Percentiles rank a stretch among this genome's conserved stretches.
Conservation (phyloP, 805 yeast species). For the Candida coleopterorum region DNA sequence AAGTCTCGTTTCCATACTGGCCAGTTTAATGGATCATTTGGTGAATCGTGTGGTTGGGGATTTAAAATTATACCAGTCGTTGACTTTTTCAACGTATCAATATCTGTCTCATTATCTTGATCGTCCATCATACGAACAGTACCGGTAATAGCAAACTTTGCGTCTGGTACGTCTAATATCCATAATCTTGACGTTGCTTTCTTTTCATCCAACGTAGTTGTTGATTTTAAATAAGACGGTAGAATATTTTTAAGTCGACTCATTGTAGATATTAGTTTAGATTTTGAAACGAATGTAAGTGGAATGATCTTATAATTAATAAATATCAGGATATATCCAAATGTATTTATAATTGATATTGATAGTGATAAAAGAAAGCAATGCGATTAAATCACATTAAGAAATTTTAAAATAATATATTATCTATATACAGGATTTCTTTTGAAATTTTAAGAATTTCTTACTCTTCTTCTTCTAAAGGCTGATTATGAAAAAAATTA, state of each 20-base stretch:
- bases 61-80: conserved; percentile 45
- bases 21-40: conserved; percentile 67
- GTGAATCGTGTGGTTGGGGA: conserved; percentile 61
- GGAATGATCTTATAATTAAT: too few species aligned
- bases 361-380: too few species aligned
- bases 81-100: conserved; percentile 37
- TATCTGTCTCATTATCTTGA: conserved; percentile 13
- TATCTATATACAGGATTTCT: too few species aligned
- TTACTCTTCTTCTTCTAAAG: too few species aligned
- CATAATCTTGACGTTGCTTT: background rate
- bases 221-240: background rate
- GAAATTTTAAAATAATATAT: too few species aligned
- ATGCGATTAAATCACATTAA: too few species aligned
- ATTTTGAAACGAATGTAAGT: too few species aligned
- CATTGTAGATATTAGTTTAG: too few species aligned
- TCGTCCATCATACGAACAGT: conserved; percentile 37
- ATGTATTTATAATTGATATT: too few species aligned
- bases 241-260: background rate
- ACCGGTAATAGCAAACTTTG: conserved; percentile 37
- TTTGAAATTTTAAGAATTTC: too few species aligned
- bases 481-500: too few species aligned
- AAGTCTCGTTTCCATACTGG: conserved; percentile 55
- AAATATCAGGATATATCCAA: too few species aligned
- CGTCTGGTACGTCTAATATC: background rate
- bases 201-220: background rate